phyloP scores from a whole-genome alignment of 305 asterid genomes.

The Fraxinus angustifolia region DNA sequence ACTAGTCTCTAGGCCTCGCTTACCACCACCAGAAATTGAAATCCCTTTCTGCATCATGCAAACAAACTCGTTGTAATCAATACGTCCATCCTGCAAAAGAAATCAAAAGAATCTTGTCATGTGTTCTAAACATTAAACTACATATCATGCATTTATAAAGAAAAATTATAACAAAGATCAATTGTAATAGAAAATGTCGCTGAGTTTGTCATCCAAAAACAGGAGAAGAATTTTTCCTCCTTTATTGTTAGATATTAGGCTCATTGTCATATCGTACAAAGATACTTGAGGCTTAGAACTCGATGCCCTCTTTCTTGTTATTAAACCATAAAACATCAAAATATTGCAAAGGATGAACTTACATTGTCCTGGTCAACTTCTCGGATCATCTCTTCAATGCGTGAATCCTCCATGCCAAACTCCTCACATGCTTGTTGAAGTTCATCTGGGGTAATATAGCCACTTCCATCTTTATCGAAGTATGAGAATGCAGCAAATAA shows the following conservation, averaged over 20 bases:
- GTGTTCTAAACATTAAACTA: neutral
- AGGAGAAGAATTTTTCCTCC: neutral
- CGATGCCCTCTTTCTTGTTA: neutral
- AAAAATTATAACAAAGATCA: neutral
- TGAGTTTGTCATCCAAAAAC: neutral
- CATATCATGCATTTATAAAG: neutral
- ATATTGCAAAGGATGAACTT: constrained; percentile 25
- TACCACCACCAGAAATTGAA: constrained; percentile 55
- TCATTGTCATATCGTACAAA: neutral
- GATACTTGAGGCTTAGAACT: neutral
- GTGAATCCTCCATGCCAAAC: constrained; percentile 74
- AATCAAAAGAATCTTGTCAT: neutral
- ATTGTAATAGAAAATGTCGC: neutral
- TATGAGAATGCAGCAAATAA: constrained; percentile 76
- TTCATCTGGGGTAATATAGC: constrained; percentile 82
- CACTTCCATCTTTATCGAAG: constrained; percentile 90
- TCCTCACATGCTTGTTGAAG: constrained; percentile 89
- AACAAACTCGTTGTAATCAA: constrained; percentile 91
- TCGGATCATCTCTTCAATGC: constrained; percentile 83
- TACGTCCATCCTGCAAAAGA: constrained; percentile 71
- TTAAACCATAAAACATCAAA: neutral
- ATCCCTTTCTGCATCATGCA: constrained; percentile 93
- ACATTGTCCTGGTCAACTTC: constrained; percentile 92
- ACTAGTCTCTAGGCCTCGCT: constrained; percentile 65
- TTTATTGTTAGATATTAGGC: neutral